phyloP scores from a whole-genome alignment of 2,329 filamentous ascomycete species.

The Venturia asperata region DNA sequence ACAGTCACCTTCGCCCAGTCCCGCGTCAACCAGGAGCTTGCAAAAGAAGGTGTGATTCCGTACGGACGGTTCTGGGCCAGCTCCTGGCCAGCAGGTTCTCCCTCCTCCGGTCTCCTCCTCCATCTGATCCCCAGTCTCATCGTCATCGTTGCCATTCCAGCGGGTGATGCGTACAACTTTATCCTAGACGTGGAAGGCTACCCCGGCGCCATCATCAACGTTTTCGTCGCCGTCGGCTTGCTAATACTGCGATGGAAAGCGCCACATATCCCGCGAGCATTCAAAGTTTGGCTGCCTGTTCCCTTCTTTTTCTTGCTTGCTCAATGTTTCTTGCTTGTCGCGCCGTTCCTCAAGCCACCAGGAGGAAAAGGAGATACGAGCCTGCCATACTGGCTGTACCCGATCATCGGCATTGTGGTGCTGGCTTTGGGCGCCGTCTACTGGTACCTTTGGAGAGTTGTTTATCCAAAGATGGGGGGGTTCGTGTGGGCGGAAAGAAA shows the following conservation, averaged over 20 bases:
- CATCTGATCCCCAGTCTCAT: conserved; percentile 61
- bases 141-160: conserved; percentile 58
- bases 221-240: conserved; percentile 31
- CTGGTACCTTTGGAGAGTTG: conserved; percentile 26
- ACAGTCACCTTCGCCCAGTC: conserved; percentile 54
- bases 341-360: conserved; percentile 37
- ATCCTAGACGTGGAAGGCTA: conserved; percentile 47
- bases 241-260: conserved; percentile 33
- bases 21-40: conserved; percentile 57
- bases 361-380: conserved; percentile 36
- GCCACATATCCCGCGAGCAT: conserved; percentile 32
- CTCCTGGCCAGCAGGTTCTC: conserved; percentile 55
- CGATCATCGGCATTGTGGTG: conserved; percentile 38
- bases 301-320: conserved; percentile 34
- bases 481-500: conserved; percentile 19
- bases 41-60: conserved; percentile 62
- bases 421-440: conserved; percentile 34
- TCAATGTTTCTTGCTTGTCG: conserved; percentile 37
- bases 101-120: conserved; percentile 52
- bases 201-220: conserved; percentile 33
- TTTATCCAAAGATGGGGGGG: conserved; percentile 27
- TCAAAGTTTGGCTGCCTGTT: conserved; percentile 33
- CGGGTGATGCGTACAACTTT: conserved; percentile 63
- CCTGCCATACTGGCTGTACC: conserved; percentile 41
- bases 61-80: conserved; percentile 62